Evolutionary conservation across 2,329 filamentous ascomycete species (phyloP), one percentile per base, ranked within the genome.

Genomic region (Claviceps sp.): DNA sequence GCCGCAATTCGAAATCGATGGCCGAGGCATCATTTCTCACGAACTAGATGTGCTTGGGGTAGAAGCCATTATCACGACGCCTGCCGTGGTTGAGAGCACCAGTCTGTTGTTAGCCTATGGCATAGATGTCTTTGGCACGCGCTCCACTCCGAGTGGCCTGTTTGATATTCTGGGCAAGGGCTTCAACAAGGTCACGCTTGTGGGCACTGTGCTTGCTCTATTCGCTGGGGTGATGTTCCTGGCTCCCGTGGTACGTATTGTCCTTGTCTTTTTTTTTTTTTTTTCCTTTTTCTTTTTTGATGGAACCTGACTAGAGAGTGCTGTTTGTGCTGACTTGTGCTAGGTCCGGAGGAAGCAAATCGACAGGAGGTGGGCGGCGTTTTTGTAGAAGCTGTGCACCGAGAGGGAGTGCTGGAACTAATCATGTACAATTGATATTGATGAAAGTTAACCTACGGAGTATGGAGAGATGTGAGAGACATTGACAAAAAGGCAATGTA

Each of bases 141-240:
- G 89, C 50, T 79, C 94, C 11, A 80, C 85, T n/a, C 93, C 93
- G 1, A 95, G 88, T 66, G 82, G 86, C 59, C 79, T 86, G 16
- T 98, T 98, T 66, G 93, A 98, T 69, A 81, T 97, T 43, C 71
- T 98, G 16, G 93, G 89, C 55, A 93, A 89, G 68, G 87, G 88
- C 2, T 98, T 98, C 68, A 93, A 91, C 65, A 96, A 95, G 73
- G 64, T 89, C 52, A 86, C 89, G 59, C 79, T 98, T 62, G 67
- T 96, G 39, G 75, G 79, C 16, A 98, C 93, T 1, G 89, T 98
- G 39, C 73, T 85, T 42, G 91, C 88, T 17, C 74, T 97, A 58
- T 79, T 79, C 45, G 75, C 79, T 40, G 89, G 88, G 45, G 91
- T 95, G 16, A 66, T 83, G 57, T 78, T 87, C 52, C 72, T 97